Evolutionary conservation across 495 filamentous ascomycete genomes (phyloP).

Genomic region (Aspergillus cristatus): DNA sequence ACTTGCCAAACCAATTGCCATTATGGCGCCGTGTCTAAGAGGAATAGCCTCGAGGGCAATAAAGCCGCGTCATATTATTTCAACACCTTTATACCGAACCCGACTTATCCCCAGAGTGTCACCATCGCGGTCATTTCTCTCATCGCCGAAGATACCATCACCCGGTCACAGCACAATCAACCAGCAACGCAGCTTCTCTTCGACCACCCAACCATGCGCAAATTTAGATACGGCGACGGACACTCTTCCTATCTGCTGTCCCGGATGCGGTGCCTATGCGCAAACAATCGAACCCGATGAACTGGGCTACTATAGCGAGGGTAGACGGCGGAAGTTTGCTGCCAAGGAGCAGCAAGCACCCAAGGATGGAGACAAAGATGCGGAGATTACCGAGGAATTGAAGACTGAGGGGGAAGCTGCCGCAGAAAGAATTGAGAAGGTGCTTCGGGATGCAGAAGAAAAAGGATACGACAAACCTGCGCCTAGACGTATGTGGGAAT

Average conservation of each 20-base stretch:
- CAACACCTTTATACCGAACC: neutral
- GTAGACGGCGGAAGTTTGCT: conserved; percentile 28
- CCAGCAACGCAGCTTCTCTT: conserved; percentile 16
- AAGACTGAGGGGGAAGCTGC: conserved; percentile 14
- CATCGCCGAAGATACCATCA: conserved; percentile 1
- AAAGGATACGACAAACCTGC: conserved; percentile 2
- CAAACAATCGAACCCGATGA: conserved; percentile 60
- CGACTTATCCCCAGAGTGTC: neutral
- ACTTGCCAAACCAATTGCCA: conserved; percentile 3
- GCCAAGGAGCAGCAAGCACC: conserved; percentile 32
- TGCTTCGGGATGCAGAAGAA: neutral
- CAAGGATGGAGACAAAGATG: conserved; percentile 10
- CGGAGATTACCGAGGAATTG: conserved; percentile 2
- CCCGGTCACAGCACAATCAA: conserved; percentile 2
- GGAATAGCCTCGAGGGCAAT: conserved; percentile 16
- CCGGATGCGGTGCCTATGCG: conserved; percentile 80
- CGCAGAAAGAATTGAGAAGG: conserved; percentile 8
- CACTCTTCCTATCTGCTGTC: conserved; percentile 46
- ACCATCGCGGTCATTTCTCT: conserved; percentile 1
- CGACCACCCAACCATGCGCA: conserved; percentile 2
- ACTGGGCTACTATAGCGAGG: conserved; percentile 68
- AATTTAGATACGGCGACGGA: conserved; percentile 8
- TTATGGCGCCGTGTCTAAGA: conserved; percentile 26
- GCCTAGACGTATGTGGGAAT: conserved; percentile 14
- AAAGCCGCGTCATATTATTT: conserved; percentile 1